These are phyloP conservation scores for Pseudogymnoascus sp. DNA, from an alignment of 2,329 filamentous ascomycete species.

Conservation along the genomic window DNA sequence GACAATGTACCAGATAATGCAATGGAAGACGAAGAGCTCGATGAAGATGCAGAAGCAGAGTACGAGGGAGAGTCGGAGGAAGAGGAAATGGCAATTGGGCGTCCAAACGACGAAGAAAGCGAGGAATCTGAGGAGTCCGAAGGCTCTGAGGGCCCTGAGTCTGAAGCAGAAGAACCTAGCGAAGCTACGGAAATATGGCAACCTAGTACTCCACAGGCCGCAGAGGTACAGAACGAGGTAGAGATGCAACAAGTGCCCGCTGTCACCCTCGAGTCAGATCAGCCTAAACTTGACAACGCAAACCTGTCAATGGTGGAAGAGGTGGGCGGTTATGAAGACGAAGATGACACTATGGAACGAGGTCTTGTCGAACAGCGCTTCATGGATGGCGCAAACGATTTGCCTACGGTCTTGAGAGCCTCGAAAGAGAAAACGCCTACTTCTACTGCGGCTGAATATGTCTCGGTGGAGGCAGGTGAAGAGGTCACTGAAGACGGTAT, in stretches of 20 bases:
- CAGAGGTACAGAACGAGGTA: background rate
- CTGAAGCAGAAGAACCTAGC: background rate
- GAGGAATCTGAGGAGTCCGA: slow-evolving; percentile 4
- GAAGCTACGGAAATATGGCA: background rate
- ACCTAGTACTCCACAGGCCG: background rate
- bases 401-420: background rate
- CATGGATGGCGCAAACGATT: slow-evolving; percentile 19
- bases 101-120: slow-evolving; percentile 9
- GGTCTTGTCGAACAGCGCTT: slow-evolving; percentile 7
- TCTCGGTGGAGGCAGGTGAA: background rate
- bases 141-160: background rate
- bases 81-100: slow-evolving; percentile 10
- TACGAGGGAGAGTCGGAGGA: background rate
- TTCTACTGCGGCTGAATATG: background rate
- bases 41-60: background rate
- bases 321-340: slow-evolving; percentile 1
- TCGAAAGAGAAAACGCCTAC: background rate
- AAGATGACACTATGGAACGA: background rate
- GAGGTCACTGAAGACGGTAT: background rate
- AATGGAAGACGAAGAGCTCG: background rate
- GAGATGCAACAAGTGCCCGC: background rate
- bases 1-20: background rate
- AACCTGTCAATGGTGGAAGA: background rate
- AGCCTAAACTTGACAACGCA: background rate
- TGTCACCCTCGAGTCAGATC: background rate